phyloP scores from a whole-genome alignment of 768 basidiomycete species.

The Cystofilobasidium bisporidii region DNA sequence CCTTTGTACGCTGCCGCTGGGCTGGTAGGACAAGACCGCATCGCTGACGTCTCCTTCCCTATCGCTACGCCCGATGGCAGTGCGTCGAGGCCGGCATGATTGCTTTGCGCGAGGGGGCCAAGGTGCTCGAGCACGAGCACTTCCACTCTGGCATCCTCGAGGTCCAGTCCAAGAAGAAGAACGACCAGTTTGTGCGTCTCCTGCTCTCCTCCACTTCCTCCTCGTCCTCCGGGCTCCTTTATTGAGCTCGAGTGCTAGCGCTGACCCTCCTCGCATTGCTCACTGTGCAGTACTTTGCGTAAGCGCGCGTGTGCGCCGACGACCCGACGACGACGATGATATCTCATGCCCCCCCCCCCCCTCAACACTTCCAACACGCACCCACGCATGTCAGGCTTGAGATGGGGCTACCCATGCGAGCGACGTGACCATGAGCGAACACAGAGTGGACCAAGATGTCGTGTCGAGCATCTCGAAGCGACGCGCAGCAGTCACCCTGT shows the following conservation, averaged over 20 bases:
- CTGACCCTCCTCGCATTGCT: background rate
- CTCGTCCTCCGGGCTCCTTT: background rate
- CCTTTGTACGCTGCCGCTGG: too few relatives aligned
- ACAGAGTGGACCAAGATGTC: too few relatives aligned
- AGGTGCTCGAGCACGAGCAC: conserved; percentile 82
- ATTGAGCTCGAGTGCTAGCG: background rate
- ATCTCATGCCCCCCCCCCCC: too few relatives aligned
- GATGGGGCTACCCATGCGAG: too few relatives aligned
- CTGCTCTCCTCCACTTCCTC: background rate
- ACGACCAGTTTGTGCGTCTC: conserved; percentile 51
- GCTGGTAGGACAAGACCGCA: too few relatives aligned
- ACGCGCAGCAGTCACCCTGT: too few relatives aligned
- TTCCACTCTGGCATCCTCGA: conserved; percentile 56
- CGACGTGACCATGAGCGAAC: too few relatives aligned
- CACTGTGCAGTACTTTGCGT: conserved; percentile 4
- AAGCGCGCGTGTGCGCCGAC: too few relatives aligned
- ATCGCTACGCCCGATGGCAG: conserved; percentile 30
- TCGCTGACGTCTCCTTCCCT: background rate
- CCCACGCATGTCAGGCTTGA: too few relatives aligned
- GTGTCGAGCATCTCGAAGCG: too few relatives aligned
- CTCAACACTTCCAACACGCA: too few relatives aligned
- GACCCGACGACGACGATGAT: too few relatives aligned
- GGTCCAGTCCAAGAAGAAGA: conserved; percentile 99
- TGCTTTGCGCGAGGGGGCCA: conserved; percentile 82
- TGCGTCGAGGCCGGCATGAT: conserved; percentile 99